These are phyloP conservation scores for Leccinum subatratum DNA, from an alignment of 1,284 basidiomycete genomes.

Conservation along the genomic window DNA sequence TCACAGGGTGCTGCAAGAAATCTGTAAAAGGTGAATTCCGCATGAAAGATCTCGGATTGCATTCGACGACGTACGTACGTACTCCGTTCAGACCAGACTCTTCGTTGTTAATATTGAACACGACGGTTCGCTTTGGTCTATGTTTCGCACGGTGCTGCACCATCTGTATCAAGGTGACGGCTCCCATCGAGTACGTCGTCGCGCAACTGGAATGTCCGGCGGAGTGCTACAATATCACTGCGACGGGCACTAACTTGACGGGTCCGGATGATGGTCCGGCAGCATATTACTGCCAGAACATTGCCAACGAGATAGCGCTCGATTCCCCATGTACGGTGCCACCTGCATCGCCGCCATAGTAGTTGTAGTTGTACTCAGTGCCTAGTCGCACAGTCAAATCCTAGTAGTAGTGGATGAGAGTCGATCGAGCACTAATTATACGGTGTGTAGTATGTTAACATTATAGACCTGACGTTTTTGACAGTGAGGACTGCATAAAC, in stretches of 20 bases:
- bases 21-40: slow-evolving; percentile 32
- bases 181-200: slow-evolving; percentile 59
- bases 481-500: too few species aligned
- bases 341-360: slow-evolving; percentile 68
- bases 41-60: not conserved
- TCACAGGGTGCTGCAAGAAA: slow-evolving; percentile 57
- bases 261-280: slow-evolving; percentile 10
- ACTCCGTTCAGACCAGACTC: slow-evolving; percentile 73
- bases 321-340: slow-evolving; percentile 96
- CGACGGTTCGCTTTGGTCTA: slow-evolving; percentile 52
- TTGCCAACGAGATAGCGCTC: slow-evolving; percentile 70
- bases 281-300: slow-evolving; percentile 20
- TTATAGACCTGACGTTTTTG: too few species aligned
- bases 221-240: slow-evolving; percentile 23
- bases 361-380: not conserved
- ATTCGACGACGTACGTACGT: slow-evolving; percentile 42
- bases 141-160: slow-evolving; percentile 54
- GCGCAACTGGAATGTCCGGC: slow-evolving; percentile 33
- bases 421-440: too few species aligned
- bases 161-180: slow-evolving; percentile 63
- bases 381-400: too few species aligned
- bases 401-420: too few species aligned
- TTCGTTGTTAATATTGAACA: slow-evolving; percentile 80
- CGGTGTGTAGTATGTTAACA: not conserved
- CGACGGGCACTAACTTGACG: slow-evolving; percentile 14